A percentile compares a stretch with the other conserved stretches of the same genome.
These are phyloP conservation scores for Candida pini DNA, from an alignment of 805 yeast species.

Conservation along the genomic window DNA sequence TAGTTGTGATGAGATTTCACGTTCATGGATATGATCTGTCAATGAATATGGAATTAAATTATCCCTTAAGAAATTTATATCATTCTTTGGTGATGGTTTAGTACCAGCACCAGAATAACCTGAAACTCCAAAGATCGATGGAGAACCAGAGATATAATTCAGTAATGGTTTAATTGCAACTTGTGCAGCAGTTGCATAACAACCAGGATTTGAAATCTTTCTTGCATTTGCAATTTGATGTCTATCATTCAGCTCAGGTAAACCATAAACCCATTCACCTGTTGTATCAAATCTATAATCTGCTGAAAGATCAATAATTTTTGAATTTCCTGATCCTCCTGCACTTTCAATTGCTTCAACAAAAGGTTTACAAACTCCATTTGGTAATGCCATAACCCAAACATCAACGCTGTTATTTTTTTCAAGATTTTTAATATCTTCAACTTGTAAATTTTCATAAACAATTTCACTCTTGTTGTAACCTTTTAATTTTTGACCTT, in stretches of 20 bases:
- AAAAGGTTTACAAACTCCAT: constrained; percentile 90
- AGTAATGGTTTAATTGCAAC: constrained; percentile 81
- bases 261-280: constrained; percentile 88
- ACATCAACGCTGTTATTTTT: constrained; percentile 75
- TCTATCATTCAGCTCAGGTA: constrained; percentile 86
- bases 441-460: constrained; percentile 82
- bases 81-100: constrained; percentile 95
- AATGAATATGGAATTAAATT: constrained; percentile 92
- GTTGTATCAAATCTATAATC: constrained; percentile 91
- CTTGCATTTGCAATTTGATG: constrained; percentile 58
- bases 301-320: constrained; percentile 89
- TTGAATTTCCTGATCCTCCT: constrained; percentile 50
- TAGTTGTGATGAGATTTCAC: constrained; percentile 78
- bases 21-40: constrained; percentile 96
- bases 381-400: constrained; percentile 99
- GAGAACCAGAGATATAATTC: constrained; percentile 63
- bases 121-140: constrained; percentile 89
- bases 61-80: constrained; percentile 63
- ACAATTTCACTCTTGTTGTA: constrained; percentile 75
- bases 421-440: constrained; percentile 78
- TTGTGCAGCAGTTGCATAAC: constrained; percentile 99
- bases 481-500: constrained; percentile 81
- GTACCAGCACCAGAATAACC: constrained; percentile 99
- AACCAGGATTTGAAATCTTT: constrained; percentile 94
- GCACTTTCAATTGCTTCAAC: constrained; percentile 75